phyloP scores from a whole-genome alignment of 2,329 filamentous ascomycete species.

The Fusarium burgessii region DNA sequence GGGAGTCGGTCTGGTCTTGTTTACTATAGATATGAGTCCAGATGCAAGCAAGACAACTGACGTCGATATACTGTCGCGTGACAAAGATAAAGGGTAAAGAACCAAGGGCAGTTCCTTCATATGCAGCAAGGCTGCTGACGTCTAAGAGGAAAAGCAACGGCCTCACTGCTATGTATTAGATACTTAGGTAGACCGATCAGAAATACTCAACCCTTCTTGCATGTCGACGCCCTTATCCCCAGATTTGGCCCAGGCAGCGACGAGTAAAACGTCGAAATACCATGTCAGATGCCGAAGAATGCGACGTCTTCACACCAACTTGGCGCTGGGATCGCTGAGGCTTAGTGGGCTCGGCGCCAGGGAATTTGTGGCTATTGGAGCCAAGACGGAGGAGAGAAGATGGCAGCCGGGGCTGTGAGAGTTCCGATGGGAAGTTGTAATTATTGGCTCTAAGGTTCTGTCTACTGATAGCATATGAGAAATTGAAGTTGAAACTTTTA shows the following conservation, averaged over 20 bases:
- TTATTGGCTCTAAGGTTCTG: not conserved
- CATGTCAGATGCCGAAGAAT: constrained; percentile 35
- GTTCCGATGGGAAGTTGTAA: not conserved
- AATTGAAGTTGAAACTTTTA: not conserved
- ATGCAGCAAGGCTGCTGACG: constrained; percentile 13
- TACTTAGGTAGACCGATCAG: not conserved
- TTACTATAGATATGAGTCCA: not conserved
- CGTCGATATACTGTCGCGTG: constrained; percentile 7
- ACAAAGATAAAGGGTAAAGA: not conserved
- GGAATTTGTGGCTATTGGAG: not conserved
- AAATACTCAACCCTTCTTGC: constrained; percentile 27
- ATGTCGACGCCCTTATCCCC: constrained; percentile 9
- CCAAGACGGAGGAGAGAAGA: constrained; percentile 9
- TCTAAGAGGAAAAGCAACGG: not conserved
- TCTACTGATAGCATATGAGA: not conserved
- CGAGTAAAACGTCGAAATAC: constrained; percentile 18
- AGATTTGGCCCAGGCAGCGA: constrained; percentile 22
- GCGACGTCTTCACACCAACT: constrained; percentile 39
- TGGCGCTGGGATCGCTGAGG: constrained; percentile 23
- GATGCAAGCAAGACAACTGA: constrained; percentile 11
- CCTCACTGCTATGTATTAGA: not conserved
- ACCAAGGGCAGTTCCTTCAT: not conserved
- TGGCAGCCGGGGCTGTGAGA: not conserved
- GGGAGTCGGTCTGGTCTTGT: not conserved
- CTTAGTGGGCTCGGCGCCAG: constrained; percentile 21